Evolutionary conservation across 352 stramenopile genomes (phyloP).

Genomic region (Phytopythium delawarense): DNA sequence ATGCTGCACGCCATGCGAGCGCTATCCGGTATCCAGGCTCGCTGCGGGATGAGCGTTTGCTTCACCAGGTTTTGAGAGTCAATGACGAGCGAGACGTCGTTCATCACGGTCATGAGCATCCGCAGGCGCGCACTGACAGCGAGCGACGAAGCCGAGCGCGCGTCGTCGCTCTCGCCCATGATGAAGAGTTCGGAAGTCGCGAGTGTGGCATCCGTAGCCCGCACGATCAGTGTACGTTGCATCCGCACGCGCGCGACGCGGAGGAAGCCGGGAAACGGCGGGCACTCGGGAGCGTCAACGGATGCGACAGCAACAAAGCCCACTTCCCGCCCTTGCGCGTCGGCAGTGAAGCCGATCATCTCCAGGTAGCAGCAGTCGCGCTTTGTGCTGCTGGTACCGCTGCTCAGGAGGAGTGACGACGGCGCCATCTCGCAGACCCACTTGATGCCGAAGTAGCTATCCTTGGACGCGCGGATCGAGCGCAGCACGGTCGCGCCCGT

Average conservation of each 20-base stretch:
- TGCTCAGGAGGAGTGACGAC: constrained; percentile 7
- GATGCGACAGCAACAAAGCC: constrained; percentile 37
- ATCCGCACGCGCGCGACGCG: constrained; percentile 35
- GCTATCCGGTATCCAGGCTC: constrained; percentile 36
- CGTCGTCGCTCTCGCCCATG: constrained; percentile 30
- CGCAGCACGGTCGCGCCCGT: constrained; percentile 38
- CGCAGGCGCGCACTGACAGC: constrained; percentile 34
- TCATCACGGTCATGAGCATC: constrained; percentile 41
- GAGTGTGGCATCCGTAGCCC: constrained; percentile 23
- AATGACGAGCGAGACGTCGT: constrained; percentile 52
- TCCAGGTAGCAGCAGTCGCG: constrained; percentile 47
- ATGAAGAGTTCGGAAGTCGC: constrained; percentile 43
- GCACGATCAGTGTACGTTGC: constrained; percentile 42
- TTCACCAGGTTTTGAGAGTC: constrained; percentile 48
- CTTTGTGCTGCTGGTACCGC: constrained; percentile 11
- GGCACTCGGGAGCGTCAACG: constrained; percentile 41
- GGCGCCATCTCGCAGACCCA: constrained; percentile 35
- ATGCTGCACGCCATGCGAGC: constrained; percentile 16
- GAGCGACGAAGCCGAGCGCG: constrained; percentile 20
- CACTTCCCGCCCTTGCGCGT: constrained; percentile 30
- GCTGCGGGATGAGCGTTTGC: constrained; percentile 20
- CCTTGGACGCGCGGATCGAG: constrained; percentile 19
- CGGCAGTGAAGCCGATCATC: constrained; percentile 43
- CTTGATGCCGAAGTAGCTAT: constrained; percentile 49
- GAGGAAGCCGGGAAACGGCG: constrained; percentile 22